phyloP scores from a whole-genome alignment of 2,329 filamentous ascomycete species.

The Diaporthe longicolla region DNA sequence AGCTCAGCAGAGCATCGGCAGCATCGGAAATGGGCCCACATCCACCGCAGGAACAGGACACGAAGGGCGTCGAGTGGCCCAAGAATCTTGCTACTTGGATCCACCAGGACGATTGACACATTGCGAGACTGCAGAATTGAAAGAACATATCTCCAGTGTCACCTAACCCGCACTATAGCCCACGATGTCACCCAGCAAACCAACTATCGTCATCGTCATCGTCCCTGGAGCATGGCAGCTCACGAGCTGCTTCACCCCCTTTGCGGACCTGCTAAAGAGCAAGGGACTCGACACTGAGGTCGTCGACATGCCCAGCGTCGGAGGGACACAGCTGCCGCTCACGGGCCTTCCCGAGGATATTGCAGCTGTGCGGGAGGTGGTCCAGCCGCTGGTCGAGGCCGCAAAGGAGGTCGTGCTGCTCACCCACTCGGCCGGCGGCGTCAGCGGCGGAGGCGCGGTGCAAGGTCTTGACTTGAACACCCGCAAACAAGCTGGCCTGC shows the following conservation, averaged over 20 bases:
- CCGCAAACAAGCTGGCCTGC: slow-evolving; percentile 49
- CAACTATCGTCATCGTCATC: slow-evolving; percentile 37
- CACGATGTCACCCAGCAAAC: slow-evolving; percentile 30
- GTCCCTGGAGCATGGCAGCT: slow-evolving; percentile 38
- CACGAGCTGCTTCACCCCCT: slow-evolving; percentile 12
- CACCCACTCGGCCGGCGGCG: slow-evolving; percentile 61
- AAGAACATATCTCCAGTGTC: background rate
- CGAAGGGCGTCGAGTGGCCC: background rate
- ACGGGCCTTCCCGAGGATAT: slow-evolving; percentile 37
- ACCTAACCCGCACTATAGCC: background rate
- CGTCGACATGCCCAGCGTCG: slow-evolving; percentile 33
- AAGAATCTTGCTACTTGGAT: background rate
- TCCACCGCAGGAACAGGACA: slow-evolving; percentile 9
- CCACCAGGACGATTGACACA: background rate
- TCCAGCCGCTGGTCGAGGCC: slow-evolving; percentile 48
- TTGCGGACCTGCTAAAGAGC: slow-evolving; percentile 16
- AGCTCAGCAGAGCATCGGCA: background rate
- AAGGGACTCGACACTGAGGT: slow-evolving; percentile 4
- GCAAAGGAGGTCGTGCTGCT: slow-evolving; percentile 59
- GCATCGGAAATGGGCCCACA: slow-evolving; percentile 12
- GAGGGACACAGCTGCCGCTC: slow-evolving; percentile 30
- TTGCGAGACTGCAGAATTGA: background rate
- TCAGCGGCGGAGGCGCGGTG: slow-evolving; percentile 56
- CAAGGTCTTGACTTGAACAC: slow-evolving; percentile 53
- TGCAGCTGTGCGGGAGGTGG: slow-evolving; percentile 23